phyloP scores from a whole-genome alignment of 345 rosid species.

The Microthlaspi erraticum region DNA sequence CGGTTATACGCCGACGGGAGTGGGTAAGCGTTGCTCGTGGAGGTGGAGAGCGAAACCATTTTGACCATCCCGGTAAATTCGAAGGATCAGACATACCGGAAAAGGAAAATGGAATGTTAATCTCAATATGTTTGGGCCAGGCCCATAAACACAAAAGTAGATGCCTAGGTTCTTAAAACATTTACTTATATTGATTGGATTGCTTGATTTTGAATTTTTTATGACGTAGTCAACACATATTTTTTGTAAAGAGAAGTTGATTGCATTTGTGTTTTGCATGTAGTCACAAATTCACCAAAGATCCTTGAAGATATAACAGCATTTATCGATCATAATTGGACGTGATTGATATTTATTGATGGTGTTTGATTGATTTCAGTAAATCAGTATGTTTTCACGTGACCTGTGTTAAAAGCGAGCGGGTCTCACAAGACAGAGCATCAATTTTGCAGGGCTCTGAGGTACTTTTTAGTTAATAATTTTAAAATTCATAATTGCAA shows the following conservation, averaged over 20 bases:
- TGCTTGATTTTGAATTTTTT: no score
- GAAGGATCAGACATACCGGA: conserved; percentile 9
- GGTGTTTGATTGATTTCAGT: neutral
- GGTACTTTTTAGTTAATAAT: no score
- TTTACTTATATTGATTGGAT: no score
- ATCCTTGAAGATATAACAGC: neutral
- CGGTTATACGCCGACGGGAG: conserved; percentile 44
- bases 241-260: no score
- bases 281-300: no score
- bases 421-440: conserved; percentile 16
- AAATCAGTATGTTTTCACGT: conserved; percentile 13
- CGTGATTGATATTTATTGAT: conserved; percentile 13
- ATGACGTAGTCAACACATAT: no score
- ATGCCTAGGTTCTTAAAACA: no score
- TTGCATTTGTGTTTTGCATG: no score
- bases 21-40: conserved; percentile 38
- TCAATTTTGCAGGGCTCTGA: neutral
- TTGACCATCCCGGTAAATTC: conserved; percentile 13
- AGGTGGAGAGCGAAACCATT: conserved; percentile 51
- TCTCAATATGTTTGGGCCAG: conserved; percentile 14
- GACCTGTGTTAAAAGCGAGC: neutral
- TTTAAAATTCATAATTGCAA: no score
- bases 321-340: neutral
- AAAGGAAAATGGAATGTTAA: neutral
- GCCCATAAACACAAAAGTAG: neutral